phyloP scores from a whole-genome alignment of 768 basidiomycete species.

The Auricularia sp. region DNA sequence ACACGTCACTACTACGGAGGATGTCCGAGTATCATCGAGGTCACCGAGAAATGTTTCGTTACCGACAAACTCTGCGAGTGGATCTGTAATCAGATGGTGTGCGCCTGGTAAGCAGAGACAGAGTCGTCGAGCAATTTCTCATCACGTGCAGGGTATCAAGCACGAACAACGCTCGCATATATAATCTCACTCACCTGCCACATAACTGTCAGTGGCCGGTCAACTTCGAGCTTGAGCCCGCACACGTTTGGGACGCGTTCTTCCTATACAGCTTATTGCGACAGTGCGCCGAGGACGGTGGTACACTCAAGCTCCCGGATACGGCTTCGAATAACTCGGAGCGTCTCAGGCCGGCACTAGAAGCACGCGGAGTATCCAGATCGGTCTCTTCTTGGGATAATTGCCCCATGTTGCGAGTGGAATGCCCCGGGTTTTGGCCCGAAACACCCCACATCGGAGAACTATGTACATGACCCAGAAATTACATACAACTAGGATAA shows the following conservation, averaged over 20 bases:
- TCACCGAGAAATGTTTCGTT: not conserved
- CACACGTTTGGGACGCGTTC: constrained; percentile 8
- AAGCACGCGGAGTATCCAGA: too few species aligned
- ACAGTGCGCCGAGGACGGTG: not conserved
- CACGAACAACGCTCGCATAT: constrained; percentile 3
- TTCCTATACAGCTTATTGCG: constrained; percentile 2
- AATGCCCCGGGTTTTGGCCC: too few species aligned
- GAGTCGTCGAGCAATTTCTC: not conserved
- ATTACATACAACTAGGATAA: too few species aligned
- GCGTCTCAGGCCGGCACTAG: not conserved
- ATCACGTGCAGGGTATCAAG: not conserved
- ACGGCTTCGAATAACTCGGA: not conserved
- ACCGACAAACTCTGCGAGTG: not conserved
- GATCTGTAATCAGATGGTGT: constrained; percentile 1
- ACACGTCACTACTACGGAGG: not conserved
- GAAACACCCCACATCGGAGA: too few species aligned
- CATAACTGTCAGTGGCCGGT: not conserved
- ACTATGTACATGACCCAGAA: too few species aligned
- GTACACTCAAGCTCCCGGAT: not conserved
- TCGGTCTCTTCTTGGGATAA: too few species aligned
- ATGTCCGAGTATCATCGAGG: not conserved
- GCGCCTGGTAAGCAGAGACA: not conserved
- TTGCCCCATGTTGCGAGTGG: too few species aligned
- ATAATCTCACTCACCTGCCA: not conserved
- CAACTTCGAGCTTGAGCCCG: constrained; percentile 3